These are phyloP conservation scores for Monosporascus sp. DNA, from an alignment of 2,329 filamentous ascomycete species.

Conservation along the genomic window DNA sequence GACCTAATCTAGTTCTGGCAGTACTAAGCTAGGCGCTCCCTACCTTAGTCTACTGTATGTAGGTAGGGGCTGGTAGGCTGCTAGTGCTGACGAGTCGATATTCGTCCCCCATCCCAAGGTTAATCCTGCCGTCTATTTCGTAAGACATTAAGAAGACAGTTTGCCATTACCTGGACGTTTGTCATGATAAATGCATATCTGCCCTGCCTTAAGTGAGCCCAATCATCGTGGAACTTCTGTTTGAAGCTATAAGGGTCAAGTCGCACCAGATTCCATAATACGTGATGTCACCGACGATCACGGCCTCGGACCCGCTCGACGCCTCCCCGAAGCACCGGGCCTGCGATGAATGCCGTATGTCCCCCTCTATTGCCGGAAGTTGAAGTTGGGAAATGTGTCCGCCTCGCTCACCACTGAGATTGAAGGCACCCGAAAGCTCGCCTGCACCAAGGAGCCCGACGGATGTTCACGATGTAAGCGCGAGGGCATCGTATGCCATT, in stretches of 20 bases:
- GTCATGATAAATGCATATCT: neutral
- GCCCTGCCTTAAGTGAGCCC: neutral
- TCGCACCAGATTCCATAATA: constrained; percentile 1
- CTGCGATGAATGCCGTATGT: constrained; percentile 64
- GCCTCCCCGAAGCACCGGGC: constrained; percentile 48
- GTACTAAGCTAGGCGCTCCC: no score
- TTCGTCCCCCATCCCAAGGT: no score
- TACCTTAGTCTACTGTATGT: no score
- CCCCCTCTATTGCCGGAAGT: constrained; percentile 14
- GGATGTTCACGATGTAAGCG: constrained; percentile 55
- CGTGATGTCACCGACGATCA: constrained; percentile 6
- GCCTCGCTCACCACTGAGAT: neutral
- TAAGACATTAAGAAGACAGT: no score
- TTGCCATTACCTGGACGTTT: no score
- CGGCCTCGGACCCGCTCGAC: constrained; percentile 5
- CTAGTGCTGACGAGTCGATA: no score
- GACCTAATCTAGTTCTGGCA: no score
- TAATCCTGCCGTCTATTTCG: no score
- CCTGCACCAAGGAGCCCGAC: constrained; percentile 57
- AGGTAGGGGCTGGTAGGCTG: no score
- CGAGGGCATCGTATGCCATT: constrained; percentile 54
- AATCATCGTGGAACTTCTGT: neutral
- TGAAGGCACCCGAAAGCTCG: constrained; percentile 57
- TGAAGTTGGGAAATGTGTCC: neutral
- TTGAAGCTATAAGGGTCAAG: neutral